Percentiles rank a stretch among this genome's conserved stretches.
Conservation (phyloP, 2,329 filamentous ascomycete species). For the Xylariaceae sp. region DNA sequence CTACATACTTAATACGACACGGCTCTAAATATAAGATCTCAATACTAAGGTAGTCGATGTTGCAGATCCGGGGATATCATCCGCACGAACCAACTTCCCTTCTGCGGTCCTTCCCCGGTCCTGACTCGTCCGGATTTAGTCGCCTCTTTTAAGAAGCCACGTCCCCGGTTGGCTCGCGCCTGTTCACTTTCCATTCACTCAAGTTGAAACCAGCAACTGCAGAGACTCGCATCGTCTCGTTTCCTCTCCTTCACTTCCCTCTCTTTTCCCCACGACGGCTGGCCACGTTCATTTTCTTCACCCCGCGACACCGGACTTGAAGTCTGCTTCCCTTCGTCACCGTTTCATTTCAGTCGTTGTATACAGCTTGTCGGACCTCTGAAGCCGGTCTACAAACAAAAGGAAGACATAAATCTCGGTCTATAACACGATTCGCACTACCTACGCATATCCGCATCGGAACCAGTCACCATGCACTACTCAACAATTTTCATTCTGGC, state of each 20-base stretch:
- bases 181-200: neutral
- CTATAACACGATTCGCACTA: neutral
- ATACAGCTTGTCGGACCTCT: neutral
- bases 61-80: too few species aligned
- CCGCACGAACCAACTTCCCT: too few species aligned
- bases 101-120: too few species aligned
- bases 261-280: constrained; percentile 15
- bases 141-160: neutral
- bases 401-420: neutral
- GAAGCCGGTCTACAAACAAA: neutral
- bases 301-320: constrained; percentile 19
- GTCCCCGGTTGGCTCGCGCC: neutral
- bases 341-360: neutral
- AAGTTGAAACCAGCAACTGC: neutral
- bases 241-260: constrained; percentile 4
- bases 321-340: constrained; percentile 19
- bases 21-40: too few species aligned
- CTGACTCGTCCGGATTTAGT: neutral
- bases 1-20: too few species aligned
- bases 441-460: neutral
- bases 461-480: constrained; percentile 15
- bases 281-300: constrained; percentile 15
- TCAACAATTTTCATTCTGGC: constrained; percentile 29
- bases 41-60: too few species aligned
- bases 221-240: neutral